Evolutionary conservation across 495 filamentous ascomycete genomes (phyloP), one percentile per base, ranked within the genome.

Genomic region (Xylaria venustula): DNA sequence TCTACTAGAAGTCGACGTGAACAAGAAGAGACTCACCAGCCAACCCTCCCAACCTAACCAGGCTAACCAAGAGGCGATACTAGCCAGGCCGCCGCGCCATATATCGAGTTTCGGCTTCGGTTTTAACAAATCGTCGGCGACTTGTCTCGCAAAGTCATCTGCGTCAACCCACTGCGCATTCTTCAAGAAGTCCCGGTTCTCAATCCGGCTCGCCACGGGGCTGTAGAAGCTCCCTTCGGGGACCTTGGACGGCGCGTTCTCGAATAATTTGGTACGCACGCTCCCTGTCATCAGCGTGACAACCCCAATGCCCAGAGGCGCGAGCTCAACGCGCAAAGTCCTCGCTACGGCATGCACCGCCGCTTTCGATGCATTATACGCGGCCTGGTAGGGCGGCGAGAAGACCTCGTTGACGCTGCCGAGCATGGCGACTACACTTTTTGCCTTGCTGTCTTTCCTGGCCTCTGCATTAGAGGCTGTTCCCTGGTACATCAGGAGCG

Each of bases 321-420:
- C 73, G 7, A 88, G 73, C 66, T 88, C 84, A 17, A 82, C 63
- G 5, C 82, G 76, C 30, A 86, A 56, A 5, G 73, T 76, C 14
- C 64, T 37, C 9, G 70, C 67, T n/a, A 80, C 68, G 20, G 73
- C 69, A 37, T 78, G 69, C 1, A 82, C 65, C 7, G 85, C 83
- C 0, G 77, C 79, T 66, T 87, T 88, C 53, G 76, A 80, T 9
- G 82, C 79, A 59, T 75, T 77, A 69, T 85, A 86, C 25, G 71
- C 72, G 25, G 66, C 67, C 46, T 74, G 71, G 58, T 74, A 83
- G 25, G 77, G 74, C 12, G 79, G 64, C 53, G 72, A 69, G n/a
- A 76, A 64, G 53, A 78, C 64, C 6, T 76, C 80, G 17, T 74
- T 76, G n/a, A 86, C 58, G 12, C 78, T 82, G 2, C 76, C 81